A percentile compares a stretch with the other conserved stretches of the same genome.
Conservation (phyloP, 2,329 filamentous ascomycete genomes). For the Bipolaris cookei region DNA sequence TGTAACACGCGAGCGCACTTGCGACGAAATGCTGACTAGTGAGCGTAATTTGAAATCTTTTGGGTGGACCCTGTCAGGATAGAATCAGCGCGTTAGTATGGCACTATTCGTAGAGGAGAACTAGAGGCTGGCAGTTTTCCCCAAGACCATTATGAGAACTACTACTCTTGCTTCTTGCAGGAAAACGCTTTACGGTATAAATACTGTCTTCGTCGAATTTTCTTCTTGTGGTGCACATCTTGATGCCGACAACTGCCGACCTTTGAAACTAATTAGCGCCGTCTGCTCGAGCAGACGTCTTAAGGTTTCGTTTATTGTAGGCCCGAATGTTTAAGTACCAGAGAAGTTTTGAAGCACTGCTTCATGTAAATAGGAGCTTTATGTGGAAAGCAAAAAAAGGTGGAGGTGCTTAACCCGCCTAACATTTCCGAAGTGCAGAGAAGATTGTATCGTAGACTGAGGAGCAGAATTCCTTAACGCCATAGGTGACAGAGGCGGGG, state of each 20-base stretch:
- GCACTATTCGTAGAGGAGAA: background rate
- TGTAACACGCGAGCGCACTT: background rate
- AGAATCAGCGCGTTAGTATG: background rate
- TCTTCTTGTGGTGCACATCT: background rate
- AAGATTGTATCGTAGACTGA: no score
- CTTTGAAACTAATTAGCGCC: background rate
- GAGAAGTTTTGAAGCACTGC: background rate
- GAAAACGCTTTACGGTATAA: background rate
- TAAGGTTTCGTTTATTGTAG: background rate
- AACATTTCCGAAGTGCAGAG: no score
- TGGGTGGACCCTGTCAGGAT: background rate
- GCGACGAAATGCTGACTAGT: background rate
- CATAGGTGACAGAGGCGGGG: no score
- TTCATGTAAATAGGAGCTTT: background rate
- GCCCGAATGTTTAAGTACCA: background rate
- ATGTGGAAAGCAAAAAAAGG: no score
- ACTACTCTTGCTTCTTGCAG: background rate
- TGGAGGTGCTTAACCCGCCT: no score
- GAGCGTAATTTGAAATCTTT: background rate
- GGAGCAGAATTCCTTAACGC: no score
- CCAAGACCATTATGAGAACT: background rate
- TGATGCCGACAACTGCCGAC: no score
- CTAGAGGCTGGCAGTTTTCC: background rate
- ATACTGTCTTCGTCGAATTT: background rate
- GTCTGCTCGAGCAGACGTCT: background rate